Base-by-base conservation (phyloP, 1,139 yeast species). In the Debaryomyces subglobosus region DNA sequence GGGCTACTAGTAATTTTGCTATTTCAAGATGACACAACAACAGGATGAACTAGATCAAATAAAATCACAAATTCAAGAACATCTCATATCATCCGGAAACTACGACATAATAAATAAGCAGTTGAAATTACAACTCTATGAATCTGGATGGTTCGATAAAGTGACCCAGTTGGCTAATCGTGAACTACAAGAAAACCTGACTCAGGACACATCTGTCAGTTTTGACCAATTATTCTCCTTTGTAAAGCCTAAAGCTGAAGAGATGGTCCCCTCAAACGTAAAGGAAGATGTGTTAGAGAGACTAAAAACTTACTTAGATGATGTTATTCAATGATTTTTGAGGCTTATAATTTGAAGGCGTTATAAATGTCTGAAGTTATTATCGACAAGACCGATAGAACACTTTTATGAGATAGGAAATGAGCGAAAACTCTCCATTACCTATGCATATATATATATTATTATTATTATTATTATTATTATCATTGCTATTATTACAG, bases 131-230 rank as follows among this genome's bases (percentile, higher is more conserved):
- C 82, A 81, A 60, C 77, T 92, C 24, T 77, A 82, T 50, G 88
- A 88, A 61, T 77, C 85, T 2, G 97, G 97, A 6, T 92, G 97
- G 97, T 84, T 82, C 56, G 96, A 89, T 57, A 79, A 85, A 51
- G 84, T 91, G 29, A 76, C 82, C 47, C 80, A 76, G 45, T 58
- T 86, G 47, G 86, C 95, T 3, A 69, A 60, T 43, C 48, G 58
- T 10, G 76, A 74, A 50, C 58, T 72, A 42, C 69, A 68, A 43
- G 62, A 61, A 23, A 53, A 54, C 21, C 55, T 62, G 55, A 76
- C 73, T 38, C 62, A 68, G 44, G 67, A 68, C 49, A 63, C 69
- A 48, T 64, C 64, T 44, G 69, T 80, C 32, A 84, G 77, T 55
- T 85, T 86, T 54, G 82, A 78, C 16, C 74, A 77, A 43, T 65